Evolutionary conservation across 345 rosid genomes (phyloP), one percentile per base, ranked within the genome.

Genomic region (Euclidium syriacum): DNA sequence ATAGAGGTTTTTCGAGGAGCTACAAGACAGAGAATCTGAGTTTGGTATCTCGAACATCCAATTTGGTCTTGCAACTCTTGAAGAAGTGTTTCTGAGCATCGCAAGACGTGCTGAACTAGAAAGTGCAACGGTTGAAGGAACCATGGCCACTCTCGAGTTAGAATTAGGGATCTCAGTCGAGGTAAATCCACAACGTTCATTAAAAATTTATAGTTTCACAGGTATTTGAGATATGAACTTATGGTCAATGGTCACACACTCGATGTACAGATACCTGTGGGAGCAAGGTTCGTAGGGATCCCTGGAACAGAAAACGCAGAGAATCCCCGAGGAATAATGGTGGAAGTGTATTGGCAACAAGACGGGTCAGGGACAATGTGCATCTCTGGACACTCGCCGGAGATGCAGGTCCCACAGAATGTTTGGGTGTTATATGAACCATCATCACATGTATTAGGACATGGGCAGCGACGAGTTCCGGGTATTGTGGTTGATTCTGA

Each of bases 31-130:
- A 67, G 83, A 77, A 69, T 11, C 24, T 3, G 91, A 85, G 48
- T 82, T 86, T 36, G 81, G 86, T 32, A 82, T 92, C 65, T 70
- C 89, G n/a, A 95, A 92, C 65, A 80, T 92, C 65, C 98, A 92
- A 61, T 87, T 88, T 16, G 87, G 96, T 50, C 92, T 92, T 5
- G 68, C 98, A 19, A 89, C 96, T n/a, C 94, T 92, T 1, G 98
- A 89, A 79, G 96, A 92, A 77, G 96, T 92, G 49, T 92, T 89
- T 86, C 75, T 92, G 54, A 89, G 87, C 56, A 92, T 92, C 11
- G 98, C 96, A 23, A 80, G 76, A 77, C 80, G 82, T 68, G 98
- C 98, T 18, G 98, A 92, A 68, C 80, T 92, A 8, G 98, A 92
- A 79, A 83, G 61, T 30, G 98, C 98, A 56, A 81, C 91, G 2